Conservation (phyloP, 2,329 filamentous ascomycete genomes). For the Ceratocystis lukuohia region DNA sequence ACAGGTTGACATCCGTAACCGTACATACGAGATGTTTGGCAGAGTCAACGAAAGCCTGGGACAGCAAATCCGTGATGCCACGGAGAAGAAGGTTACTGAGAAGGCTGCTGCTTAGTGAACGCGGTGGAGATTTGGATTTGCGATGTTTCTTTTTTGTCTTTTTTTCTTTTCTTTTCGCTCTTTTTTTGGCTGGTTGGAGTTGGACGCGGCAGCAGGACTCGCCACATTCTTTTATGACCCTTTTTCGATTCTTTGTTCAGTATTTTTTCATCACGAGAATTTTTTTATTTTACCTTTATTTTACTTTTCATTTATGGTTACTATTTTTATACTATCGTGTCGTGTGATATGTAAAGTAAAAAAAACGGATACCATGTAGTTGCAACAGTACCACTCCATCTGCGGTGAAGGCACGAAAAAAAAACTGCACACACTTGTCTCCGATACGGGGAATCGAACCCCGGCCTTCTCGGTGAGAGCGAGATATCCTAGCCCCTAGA, state of each 20-base stretch:
- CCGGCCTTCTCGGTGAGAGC: constrained; percentile 21
- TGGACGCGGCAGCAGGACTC: not conserved
- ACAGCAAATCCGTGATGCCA: constrained; percentile 22
- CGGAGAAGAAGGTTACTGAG: constrained; percentile 7
- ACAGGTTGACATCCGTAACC: constrained; percentile 39
- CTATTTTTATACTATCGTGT: not conserved
- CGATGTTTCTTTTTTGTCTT: not conserved
- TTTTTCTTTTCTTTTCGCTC: not conserved
- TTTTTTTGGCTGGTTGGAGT: not conserved
- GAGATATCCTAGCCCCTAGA: constrained; percentile 21
- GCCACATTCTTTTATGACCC: not conserved
- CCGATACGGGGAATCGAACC: constrained; percentile 23
- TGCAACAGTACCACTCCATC: no score
- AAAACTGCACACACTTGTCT: not conserved
- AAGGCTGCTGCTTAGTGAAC: not conserved
- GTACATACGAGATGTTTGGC: constrained; percentile 48
- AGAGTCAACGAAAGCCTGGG: constrained; percentile 43
- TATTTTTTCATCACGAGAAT: not conserved
- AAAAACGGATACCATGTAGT: no score
- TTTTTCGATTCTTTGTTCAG: not conserved
- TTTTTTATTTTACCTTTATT: constrained; percentile 1
- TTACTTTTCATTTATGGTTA: not conserved
- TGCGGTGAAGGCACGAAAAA: no score
- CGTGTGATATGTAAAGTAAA: no score
- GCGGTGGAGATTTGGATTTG: not conserved